phyloP scores from a whole-genome alignment of 1,284 basidiomycete species.

The Trichosporon sp. region DNA sequence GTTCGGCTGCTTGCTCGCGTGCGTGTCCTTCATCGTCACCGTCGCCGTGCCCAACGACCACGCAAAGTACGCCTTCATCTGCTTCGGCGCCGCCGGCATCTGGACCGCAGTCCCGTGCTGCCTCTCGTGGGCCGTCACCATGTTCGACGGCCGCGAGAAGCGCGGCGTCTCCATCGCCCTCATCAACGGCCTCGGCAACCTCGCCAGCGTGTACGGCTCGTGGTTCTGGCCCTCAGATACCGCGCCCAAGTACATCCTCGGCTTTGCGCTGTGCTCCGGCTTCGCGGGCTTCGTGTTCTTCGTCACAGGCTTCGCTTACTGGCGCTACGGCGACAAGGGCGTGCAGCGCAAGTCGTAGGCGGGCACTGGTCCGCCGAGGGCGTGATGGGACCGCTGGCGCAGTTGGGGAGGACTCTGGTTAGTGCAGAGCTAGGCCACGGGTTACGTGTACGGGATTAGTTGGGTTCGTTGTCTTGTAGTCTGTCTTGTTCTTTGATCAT shows the following conservation, averaged over 20 bases:
- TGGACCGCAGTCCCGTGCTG: slow-evolving; percentile 46
- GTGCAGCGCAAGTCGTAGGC: slow-evolving; percentile 15
- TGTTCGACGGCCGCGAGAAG: slow-evolving; percentile 46
- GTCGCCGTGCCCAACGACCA: slow-evolving; percentile 34
- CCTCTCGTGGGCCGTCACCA: slow-evolving; percentile 46
- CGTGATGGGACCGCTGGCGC: not conserved
- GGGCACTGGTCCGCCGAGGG: not conserved
- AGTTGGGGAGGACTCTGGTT: not conserved
- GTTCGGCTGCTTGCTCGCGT: slow-evolving; percentile 25
- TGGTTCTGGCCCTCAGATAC: slow-evolving; percentile 45
- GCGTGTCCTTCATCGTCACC: slow-evolving; percentile 42
- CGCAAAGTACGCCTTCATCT: slow-evolving; percentile 47
- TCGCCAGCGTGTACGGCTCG: slow-evolving; percentile 43
- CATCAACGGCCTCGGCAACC: slow-evolving; percentile 46
- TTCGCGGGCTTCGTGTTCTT: slow-evolving; percentile 34
- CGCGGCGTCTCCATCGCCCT: slow-evolving; percentile 46
- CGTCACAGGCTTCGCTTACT: slow-evolving; percentile 25
- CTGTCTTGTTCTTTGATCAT: not conserved
- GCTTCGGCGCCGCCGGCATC: slow-evolving; percentile 46
- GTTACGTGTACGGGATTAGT: not conserved
- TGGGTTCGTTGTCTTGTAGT: not conserved
- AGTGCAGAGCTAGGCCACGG: not conserved
- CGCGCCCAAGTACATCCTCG: slow-evolving; percentile 40
- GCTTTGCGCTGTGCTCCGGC: slow-evolving; percentile 42
- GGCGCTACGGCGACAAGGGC: slow-evolving; percentile 41